Base-by-base conservation (phyloP, 1,284 basidiomycete genomes). In the Somion occarium region DNA sequence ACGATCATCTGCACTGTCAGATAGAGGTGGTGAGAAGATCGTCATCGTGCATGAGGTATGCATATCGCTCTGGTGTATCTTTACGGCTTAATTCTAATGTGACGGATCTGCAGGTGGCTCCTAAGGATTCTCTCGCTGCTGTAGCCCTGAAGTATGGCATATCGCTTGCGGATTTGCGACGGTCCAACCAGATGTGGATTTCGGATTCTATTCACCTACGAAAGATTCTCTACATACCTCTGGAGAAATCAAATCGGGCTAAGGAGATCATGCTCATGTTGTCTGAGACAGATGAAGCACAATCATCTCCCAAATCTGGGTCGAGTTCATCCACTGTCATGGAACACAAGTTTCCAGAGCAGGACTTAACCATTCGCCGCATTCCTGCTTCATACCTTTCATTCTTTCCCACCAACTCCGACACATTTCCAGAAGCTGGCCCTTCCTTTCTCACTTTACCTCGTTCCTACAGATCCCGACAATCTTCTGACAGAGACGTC, bases 91-190 rank as follows among this genome's bases (percentile, higher is more conserved):
- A 9, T 42, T 18, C 18, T 42, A 42, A 42, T 18, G 39, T 18
- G 13, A 44, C 43, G 24, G 13, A 39, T 19, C 7, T 38, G 13
- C 34, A 90, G 92, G 75, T 96, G 27, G 70, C 74, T 50, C 72
- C 82, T 3, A 76, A 74, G 19, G 93, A 97, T 62, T 89, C 92
- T 2, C 71, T 96, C 15, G 81, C 91, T 13, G 87, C 91, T 13
- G 85, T 97, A 19, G 85, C 93, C 0, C 73, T 97, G 43, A 88
- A 85, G 58, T 96, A 96, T 64, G 91, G 91, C 2, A 86, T 94
- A 50, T 79, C 85, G 7, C 73, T 95, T 45, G 77, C 89, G 12
- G 84, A 88, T n/a, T 75, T 98, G 12, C 84, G 93, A 44, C 79
- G 83, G 58, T 84, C 83, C 38, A 98, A 98, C 68, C 91, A 93